Evolutionary conservation across 2,329 filamentous ascomycete species (phyloP).

Genomic region (Colletotrichum kahawae): DNA sequence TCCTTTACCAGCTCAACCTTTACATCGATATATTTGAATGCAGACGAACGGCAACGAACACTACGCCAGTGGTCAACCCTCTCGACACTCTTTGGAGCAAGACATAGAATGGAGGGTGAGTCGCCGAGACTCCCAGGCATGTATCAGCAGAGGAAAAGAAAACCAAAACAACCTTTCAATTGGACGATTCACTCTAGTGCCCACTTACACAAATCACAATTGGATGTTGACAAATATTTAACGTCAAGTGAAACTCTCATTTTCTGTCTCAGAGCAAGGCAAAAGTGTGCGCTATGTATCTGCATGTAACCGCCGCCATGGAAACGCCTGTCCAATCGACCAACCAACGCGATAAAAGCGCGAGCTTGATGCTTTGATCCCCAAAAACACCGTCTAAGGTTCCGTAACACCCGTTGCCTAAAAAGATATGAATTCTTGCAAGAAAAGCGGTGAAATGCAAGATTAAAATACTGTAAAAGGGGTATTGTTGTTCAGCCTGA

Average conservation of each 20-base stretch:
- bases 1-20: neutral
- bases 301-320: constrained; percentile 11
- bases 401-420: constrained; percentile 1
- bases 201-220: neutral
- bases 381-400: constrained; percentile 19
- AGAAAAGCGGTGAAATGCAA: constrained; percentile 14
- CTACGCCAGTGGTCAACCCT: neutral
- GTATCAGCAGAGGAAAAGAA: neutral
- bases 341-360: neutral
- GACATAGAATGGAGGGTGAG: neutral
- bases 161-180: neutral
- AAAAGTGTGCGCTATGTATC: constrained; percentile 17
- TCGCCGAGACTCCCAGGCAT: neutral
- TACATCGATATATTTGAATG: neutral
- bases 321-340: constrained; percentile 16
- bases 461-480: constrained; percentile 23
- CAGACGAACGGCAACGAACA: neutral
- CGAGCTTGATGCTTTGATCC: constrained; percentile 12
- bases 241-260: constrained; percentile 1
- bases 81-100: neutral
- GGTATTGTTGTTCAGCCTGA: constrained; percentile 21
- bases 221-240: neutral
- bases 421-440: constrained; percentile 3
- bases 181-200: neutral
- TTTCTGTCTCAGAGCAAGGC: constrained; percentile 18